These are phyloP conservation scores for Leptographium galeiforme DNA, from an alignment of 2,329 filamentous ascomycete genomes.

Conservation along the genomic window DNA sequence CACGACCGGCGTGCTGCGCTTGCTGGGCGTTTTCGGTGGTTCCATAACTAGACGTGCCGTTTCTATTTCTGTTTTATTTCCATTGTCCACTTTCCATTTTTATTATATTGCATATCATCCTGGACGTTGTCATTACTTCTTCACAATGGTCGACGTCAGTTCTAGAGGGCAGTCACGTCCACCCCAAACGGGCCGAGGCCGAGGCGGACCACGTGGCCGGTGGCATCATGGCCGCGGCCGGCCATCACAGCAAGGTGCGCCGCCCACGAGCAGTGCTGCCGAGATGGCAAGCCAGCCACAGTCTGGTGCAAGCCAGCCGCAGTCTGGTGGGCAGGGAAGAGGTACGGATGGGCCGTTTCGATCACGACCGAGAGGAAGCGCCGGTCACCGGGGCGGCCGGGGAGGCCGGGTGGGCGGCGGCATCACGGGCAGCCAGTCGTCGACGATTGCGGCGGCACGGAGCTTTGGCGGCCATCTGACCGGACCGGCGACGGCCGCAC, in stretches of 20 bases:
- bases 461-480: slow-evolving; percentile 2
- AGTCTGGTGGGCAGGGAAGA: neutral
- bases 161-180: neutral
- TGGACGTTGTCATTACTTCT: neutral
- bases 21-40: no score
- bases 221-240: neutral
- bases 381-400: neutral
- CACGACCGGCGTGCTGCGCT: no score
- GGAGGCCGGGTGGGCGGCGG: neutral
- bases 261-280: neutral
- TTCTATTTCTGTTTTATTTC: no score
- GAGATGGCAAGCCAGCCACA: neutral
- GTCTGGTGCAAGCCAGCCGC: no score
- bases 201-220: neutral
- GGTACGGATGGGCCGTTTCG: neutral
- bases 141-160: neutral
- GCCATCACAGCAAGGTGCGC: neutral
- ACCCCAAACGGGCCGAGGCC: neutral
- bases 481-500: neutral
- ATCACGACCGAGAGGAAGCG: neutral
- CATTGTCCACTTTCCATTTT: no score
- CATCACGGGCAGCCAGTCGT: neutral
- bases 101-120: no score
- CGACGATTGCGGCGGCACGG: neutral
- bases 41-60: no score